Evolutionary conservation across 345 rosid species (phyloP), one percentile per base, ranked within the genome.

Genomic region (Diplotaxis tenuifolia): DNA sequence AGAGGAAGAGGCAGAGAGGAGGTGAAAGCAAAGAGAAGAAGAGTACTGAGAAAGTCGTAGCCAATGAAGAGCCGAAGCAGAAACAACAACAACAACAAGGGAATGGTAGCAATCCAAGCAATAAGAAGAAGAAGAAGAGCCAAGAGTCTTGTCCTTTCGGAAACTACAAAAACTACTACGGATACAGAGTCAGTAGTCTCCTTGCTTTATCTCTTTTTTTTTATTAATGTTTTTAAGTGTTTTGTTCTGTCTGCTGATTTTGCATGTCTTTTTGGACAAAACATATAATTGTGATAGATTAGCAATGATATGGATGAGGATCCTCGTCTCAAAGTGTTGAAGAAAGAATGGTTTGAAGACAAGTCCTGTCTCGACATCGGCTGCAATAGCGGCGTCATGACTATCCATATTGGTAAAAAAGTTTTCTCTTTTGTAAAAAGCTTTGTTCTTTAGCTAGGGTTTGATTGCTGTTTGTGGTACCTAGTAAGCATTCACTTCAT

Each of bases 91-190:
- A 40, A 20, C 58, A 23, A 58, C 40, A 71, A 49, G 74, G 75
- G 58, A 79, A 62, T 55, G 59, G 53, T 27, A 78, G 53, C 23
- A 78, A 67, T 55, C 70, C 23, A 55, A 74, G 20, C 52, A 59
- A 80, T 63, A 84, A 80, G 36, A 84, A 80, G 65, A 84, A 80
- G 36, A 84, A 84, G 53, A 47, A 47, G 20, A 80, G 72, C 62
- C 80, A 85, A 67, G 84, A 79, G 53, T 81, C 76, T 45, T 87
- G 73, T 21, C 94, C 99, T 0, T 92, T 75, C 66, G 98, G 98
- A 4, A 95, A 95, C 59, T 92, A 95, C 86, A 83, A 78, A 65
- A 82, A 74, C 84, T 95, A 95, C 85, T 95, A 92, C 34, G 99
- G 99, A 50, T 95, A 95, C 79, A 84, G 99, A 6, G 99, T 91